Evolutionary conservation across 495 filamentous ascomycete genomes (phyloP).

Genomic region (Durotheca rogersii): DNA sequence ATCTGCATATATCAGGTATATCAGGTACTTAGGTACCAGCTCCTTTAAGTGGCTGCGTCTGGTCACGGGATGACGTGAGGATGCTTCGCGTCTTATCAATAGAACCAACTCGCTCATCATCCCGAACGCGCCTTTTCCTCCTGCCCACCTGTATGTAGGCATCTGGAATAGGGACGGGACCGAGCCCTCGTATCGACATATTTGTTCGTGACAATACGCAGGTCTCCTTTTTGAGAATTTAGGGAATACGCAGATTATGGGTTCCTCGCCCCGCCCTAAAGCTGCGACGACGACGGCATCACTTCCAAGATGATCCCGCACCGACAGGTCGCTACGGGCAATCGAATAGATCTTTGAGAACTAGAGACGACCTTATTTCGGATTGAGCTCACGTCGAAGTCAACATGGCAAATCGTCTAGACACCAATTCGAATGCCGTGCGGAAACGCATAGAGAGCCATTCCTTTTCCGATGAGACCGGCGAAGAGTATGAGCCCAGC

Average conservation of each 20-base stretch:
- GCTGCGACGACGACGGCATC: not conserved
- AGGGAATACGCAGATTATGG: not conserved
- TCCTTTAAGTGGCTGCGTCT: conserved; percentile 4
- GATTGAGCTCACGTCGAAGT: conserved; percentile 8
- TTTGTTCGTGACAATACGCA: not conserved
- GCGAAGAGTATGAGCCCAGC: conserved; percentile 88
- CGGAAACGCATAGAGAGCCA: conserved; percentile 82
- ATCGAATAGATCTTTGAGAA: conserved; percentile 15
- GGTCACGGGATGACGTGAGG: conserved; percentile 39
- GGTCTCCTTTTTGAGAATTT: not conserved
- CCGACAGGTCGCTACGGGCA: conserved; percentile 26
- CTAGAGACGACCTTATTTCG: conserved; percentile 5
- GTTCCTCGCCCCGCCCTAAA: not conserved
- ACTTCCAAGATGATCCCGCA: conserved; percentile 26
- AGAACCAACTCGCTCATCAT: not conserved
- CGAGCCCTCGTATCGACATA: not conserved
- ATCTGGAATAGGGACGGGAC: conserved; percentile 1
- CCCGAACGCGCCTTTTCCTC: conserved; percentile 14
- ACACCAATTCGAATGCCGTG: conserved; percentile 71
- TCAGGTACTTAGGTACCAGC: not conserved
- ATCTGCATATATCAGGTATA: too few species aligned
- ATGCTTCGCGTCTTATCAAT: conserved; percentile 23
- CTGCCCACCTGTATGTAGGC: too few species aligned
- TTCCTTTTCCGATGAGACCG: conserved; percentile 62
- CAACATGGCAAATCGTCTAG: conserved; percentile 76